Evolutionary conservation across 2,329 filamentous ascomycete genomes (phyloP).

Genomic region (Aspergillus aculeatus): DNA sequence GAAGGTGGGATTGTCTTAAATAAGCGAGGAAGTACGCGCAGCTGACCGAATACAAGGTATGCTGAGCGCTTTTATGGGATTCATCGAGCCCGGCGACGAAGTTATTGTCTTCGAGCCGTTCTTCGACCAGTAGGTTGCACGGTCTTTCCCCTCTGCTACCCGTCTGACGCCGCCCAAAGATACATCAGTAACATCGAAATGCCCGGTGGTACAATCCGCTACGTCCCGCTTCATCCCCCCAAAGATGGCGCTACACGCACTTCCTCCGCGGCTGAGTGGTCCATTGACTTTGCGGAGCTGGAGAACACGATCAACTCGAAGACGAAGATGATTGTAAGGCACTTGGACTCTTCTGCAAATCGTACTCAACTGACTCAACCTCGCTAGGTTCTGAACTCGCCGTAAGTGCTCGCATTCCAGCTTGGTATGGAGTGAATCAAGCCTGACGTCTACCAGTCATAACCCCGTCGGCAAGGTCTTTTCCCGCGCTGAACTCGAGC

Average conservation of each 20-base stretch:
- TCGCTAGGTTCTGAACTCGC: slow-evolving; percentile 49
- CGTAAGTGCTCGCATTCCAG: slow-evolving; percentile 34
- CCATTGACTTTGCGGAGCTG: slow-evolving; percentile 77
- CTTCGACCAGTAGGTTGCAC: slow-evolving; percentile 77
- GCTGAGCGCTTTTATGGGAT: slow-evolving; percentile 97
- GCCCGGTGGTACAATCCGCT: slow-evolving; percentile 91
- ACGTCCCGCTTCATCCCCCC: slow-evolving; percentile 91
- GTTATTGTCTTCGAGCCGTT: slow-evolving; percentile 98
- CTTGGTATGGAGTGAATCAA: neutral
- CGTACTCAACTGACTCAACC: slow-evolving; percentile 6
- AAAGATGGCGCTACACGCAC: slow-evolving; percentile 74
- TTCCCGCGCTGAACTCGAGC: slow-evolving; percentile 75
- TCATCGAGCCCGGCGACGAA: slow-evolving; percentile 90
- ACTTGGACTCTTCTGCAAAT: neutral
- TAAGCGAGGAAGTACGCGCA: neutral
- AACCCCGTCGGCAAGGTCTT: slow-evolving; percentile 98
- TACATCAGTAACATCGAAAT: slow-evolving; percentile 99
- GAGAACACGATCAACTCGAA: slow-evolving; percentile 76
- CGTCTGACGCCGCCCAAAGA: slow-evolving; percentile 33
- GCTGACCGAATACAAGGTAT: slow-evolving; percentile 59
- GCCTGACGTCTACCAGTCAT: slow-evolving; percentile 51
- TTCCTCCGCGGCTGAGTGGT: slow-evolving; percentile 85
- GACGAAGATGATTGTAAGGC: slow-evolving; percentile 88
- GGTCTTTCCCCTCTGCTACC: neutral
- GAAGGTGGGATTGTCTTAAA: slow-evolving; percentile 38